Evolutionary conservation across 495 filamentous ascomycete genomes (phyloP).

Genomic region (Usnea hakonensis): DNA sequence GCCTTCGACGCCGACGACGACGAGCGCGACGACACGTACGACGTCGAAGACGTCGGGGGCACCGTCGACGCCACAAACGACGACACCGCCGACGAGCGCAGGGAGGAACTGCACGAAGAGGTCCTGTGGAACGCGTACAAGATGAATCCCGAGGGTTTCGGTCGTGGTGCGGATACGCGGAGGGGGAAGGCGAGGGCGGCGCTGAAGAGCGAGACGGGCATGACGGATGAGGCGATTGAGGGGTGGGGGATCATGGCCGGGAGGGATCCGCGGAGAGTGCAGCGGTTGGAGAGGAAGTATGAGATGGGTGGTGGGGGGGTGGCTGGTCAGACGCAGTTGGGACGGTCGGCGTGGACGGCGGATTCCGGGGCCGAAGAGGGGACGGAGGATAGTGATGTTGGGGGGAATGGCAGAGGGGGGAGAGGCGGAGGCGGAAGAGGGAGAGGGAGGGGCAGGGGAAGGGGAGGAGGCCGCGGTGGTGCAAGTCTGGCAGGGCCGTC

Average conservation of each 20-base stretch:
- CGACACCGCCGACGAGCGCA: slow-evolving; percentile 34
- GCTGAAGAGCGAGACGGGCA: slow-evolving; percentile 69
- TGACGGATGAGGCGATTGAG: slow-evolving; percentile 92
- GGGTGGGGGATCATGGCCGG: slow-evolving; percentile 84
- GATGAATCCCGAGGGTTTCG: slow-evolving; percentile 54
- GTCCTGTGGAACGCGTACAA: slow-evolving; percentile 62
- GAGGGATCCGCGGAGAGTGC: slow-evolving; percentile 58
- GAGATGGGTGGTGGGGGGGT: slow-evolving; percentile 50
- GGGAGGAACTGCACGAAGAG: slow-evolving; percentile 34
- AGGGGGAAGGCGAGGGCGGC: slow-evolving; percentile 49
- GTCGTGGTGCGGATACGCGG: slow-evolving; percentile 59
- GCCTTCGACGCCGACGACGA: slow-evolving; percentile 93
- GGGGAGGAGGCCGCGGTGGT: slow-evolving; percentile 42
- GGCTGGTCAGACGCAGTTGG: slow-evolving; percentile 43
- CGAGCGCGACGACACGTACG: slow-evolving; percentile 96
- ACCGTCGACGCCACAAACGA: slow-evolving; percentile 54
- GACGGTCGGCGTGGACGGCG: slow-evolving; percentile 43
- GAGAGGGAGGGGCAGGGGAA: slow-evolving; percentile 39
- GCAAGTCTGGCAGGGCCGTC: slow-evolving; percentile 52
- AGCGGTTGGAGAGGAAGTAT: slow-evolving; percentile 59
- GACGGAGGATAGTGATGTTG: slow-evolving; percentile 34
- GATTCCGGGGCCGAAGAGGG: slow-evolving; percentile 28
- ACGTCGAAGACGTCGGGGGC: slow-evolving; percentile 81
- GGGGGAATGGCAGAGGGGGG: slow-evolving; percentile 37
- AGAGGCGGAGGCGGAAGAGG: slow-evolving; percentile 42